Evolutionary conservation across 225 moss, liverwort and hornwort genomes (phyloP), one percentile per base, ranked within the genome.

Genomic region (Rhytidiadelphus loreus): DNA sequence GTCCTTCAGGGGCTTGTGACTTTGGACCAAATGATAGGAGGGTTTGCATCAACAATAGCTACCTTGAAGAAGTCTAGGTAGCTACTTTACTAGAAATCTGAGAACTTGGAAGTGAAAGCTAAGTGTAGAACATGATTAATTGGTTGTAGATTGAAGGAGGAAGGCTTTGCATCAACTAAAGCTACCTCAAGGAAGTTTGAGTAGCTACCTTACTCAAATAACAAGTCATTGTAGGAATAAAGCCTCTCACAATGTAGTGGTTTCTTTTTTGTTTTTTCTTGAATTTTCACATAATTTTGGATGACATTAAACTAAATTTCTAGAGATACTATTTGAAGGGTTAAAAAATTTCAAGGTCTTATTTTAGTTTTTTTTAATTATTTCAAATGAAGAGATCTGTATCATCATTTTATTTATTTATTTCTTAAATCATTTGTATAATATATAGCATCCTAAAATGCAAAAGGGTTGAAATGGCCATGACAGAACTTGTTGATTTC

Each of bases 201-300:
- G 74, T 48, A 20, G 12, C 7, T 48, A 12, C 20, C 3, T 48
- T 32, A 19, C 2, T 50, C 32, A 75, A 12, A 21, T 12, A 50
- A 7, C 12, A 33, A 75, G 20, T 2, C 4, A 20, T 48, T 50
- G 32, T 2, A 48, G 0, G 7, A 12, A 7, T 0, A 50, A 0
- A 50, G 7, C 20, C 2, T 32, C 12, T 50, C 10, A 20, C 2
- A 74, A 43, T 75, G 50, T 29, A 28, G 7, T 8, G 11, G 1
- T 5, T 44, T 81, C 3, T 41, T 77, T 77, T 14, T 35, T 35
- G 5, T 12, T 20, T 12, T 50, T 32, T 8, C 5, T 48, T 32
- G 20, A 29, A 19, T 32, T n/a, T n/a, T n/a, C n/a, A n/a, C n/a
- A n/a, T n/a, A n/a, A n/a, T n/a, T 32, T 74, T 48, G 4, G 18